A percentile compares a stretch with the other conserved stretches of the same genome.
Conservation (phyloP, 169 alveolate species). For the Besnoitia besnoiti region DNA sequence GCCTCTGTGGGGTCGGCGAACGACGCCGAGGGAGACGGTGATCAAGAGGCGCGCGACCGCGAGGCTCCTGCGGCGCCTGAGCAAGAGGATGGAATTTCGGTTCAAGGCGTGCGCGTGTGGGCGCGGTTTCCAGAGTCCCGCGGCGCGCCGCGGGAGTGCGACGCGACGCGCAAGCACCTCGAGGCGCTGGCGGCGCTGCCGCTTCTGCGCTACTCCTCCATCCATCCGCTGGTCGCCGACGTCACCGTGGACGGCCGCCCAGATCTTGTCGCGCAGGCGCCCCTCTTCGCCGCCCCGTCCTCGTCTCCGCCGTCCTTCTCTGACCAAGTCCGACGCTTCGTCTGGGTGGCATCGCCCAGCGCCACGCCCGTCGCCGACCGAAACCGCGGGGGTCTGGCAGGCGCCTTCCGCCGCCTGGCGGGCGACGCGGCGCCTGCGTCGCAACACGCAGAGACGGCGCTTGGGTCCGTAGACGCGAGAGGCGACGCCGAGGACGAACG, state of each 20-base stretch:
- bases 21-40: background rate
- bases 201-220: background rate
- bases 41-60: background rate
- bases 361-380: too few species aligned
- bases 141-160: slow-evolving; percentile 6
- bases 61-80: background rate
- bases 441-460: background rate
- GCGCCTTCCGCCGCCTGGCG: too few species aligned
- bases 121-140: background rate
- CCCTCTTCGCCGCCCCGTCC: background rate
- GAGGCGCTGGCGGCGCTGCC: slow-evolving; percentile 15
- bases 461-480: background rate
- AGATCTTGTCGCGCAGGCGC: slow-evolving; percentile 36
- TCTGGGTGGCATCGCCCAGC: background rate
- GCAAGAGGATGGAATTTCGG: background rate
- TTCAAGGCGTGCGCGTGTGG: background rate
- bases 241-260: slow-evolving; percentile 34
- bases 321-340: slow-evolving; percentile 1
- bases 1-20: background rate
- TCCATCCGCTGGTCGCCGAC: slow-evolving; percentile 50
- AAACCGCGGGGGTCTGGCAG: background rate
- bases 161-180: background rate
- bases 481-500: background rate
- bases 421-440: background rate
- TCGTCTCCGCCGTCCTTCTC: background rate